A percentile compares a stretch with the other conserved stretches of the same genome.
These are phyloP conservation scores for Rhizopogon roseolus DNA, from an alignment of 768 basidiomycete species.

Conservation along the genomic window DNA sequence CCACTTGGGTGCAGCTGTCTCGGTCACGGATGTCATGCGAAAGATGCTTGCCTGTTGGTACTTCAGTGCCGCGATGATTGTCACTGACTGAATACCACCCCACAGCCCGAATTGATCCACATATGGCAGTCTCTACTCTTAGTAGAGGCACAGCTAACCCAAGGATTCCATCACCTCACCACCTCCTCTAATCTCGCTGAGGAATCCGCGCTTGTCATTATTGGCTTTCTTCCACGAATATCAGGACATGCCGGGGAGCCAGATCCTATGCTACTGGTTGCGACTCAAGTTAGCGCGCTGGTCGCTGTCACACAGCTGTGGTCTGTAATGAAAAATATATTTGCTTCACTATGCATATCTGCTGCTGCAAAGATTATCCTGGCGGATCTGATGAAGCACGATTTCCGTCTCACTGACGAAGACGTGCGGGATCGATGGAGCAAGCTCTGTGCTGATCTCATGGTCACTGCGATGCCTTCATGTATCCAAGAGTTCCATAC, in stretches of 20 bases:
- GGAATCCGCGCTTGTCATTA: conserved; percentile 30
- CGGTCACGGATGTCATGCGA: conserved; percentile 8
- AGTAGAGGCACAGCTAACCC: conserved; percentile 38
- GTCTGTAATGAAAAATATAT: conserved; percentile 46
- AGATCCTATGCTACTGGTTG: conserved; percentile 10
- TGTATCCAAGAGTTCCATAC: conserved; percentile 31
- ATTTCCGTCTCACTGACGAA: conserved; percentile 36
- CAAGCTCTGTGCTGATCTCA: conserved; percentile 42
- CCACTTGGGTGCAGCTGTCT: conserved; percentile 32
- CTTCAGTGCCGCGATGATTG: background rate
- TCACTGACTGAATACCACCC: conserved; percentile 4
- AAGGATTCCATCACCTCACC: conserved; percentile 32
- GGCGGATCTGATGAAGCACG: conserved; percentile 36
- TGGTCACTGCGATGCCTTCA: conserved; percentile 36
- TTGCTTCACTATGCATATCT: conserved; percentile 35
- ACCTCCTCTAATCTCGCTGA: conserved; percentile 29
- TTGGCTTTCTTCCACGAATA: conserved; percentile 27
- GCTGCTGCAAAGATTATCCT: conserved; percentile 44
- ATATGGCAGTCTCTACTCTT: conserved; percentile 59
- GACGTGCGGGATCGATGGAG: conserved; percentile 41
- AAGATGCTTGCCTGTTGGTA: conserved; percentile 21
- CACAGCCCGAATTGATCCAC: conserved; percentile 34
- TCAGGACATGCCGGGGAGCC: background rate
- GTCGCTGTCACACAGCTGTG: conserved; percentile 42
- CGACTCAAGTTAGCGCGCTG: conserved; percentile 34